These are phyloP conservation scores for Cryptococcus sp. DNA, from an alignment of 1,284 basidiomycete genomes.

Conservation along the genomic window DNA sequence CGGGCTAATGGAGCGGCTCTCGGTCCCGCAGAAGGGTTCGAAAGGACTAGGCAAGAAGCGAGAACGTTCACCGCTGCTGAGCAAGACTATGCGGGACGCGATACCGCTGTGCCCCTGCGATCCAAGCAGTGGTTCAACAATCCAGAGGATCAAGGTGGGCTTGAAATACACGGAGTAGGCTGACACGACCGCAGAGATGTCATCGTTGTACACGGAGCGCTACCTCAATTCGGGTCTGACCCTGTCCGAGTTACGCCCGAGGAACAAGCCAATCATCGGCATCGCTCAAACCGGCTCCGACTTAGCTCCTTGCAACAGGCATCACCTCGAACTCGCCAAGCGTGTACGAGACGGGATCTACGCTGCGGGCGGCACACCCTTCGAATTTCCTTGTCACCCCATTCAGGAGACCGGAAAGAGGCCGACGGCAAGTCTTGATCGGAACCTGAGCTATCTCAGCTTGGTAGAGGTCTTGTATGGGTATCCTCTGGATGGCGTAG, in stretches of 20 bases:
- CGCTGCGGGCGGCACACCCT: constrained; percentile 51
- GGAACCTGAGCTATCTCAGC: constrained; percentile 50
- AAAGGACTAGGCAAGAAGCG: constrained; percentile 19
- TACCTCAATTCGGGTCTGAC: constrained; percentile 51
- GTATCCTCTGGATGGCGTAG: constrained; percentile 52
- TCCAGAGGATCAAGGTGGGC: constrained; percentile 40
- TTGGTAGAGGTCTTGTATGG: constrained; percentile 52
- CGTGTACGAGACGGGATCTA: constrained; percentile 53
- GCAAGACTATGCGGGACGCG: constrained; percentile 34
- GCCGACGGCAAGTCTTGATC: constrained; percentile 50
- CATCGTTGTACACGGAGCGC: constrained; percentile 47
- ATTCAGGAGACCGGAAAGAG: constrained; percentile 55
- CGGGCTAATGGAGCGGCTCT: constrained; percentile 16
- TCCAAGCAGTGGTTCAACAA: constrained; percentile 51
- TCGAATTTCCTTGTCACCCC: constrained; percentile 54
- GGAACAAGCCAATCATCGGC: constrained; percentile 88
- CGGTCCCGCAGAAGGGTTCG: constrained; percentile 12
- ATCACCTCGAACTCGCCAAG: constrained; percentile 51
- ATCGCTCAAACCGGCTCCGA: constrained; percentile 61
- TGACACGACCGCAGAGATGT: constrained; percentile 30
- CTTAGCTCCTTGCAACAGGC: constrained; percentile 49
- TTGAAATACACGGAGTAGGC: background rate
- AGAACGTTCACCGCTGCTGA: constrained; percentile 45
- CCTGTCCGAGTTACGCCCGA: constrained; percentile 40
- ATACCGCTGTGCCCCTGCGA: constrained; percentile 42